Percentiles rank a stretch among this genome's conserved stretches.
Evolutionary conservation across 2,329 filamentous ascomycete genomes (phyloP).

Genomic region (Venturiaceae sp.): DNA sequence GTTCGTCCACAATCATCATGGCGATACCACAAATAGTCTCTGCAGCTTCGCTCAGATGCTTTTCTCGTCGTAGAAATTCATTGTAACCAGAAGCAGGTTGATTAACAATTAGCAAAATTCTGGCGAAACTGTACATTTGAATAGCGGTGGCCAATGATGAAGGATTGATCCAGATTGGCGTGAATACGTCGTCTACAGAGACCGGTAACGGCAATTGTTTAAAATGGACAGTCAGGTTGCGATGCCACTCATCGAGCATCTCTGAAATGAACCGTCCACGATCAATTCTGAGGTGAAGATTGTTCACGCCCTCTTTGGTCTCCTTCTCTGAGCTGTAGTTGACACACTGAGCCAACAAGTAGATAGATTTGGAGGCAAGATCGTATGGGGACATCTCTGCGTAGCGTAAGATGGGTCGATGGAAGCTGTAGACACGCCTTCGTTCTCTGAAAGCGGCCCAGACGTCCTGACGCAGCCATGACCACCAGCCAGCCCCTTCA

Average conservation of each 20-base stretch:
- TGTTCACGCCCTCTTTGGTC: constrained; percentile 30
- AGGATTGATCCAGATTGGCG: constrained; percentile 43
- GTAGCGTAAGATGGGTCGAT: constrained; percentile 42
- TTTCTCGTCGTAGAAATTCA: constrained; percentile 36
- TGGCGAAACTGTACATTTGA: constrained; percentile 43
- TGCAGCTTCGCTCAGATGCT: constrained; percentile 36
- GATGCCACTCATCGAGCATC: constrained; percentile 41
- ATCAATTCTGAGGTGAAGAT: constrained; percentile 32
- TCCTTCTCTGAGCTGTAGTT: constrained; percentile 49
- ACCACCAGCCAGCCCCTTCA: constrained; percentile 53
- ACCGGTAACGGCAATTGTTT: constrained; percentile 26
- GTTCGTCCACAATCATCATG: constrained; percentile 20
- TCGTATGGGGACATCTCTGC: constrained; percentile 41
- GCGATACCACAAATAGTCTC: constrained; percentile 42
- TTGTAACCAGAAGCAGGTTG: constrained; percentile 42
- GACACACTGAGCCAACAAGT: constrained; percentile 46
- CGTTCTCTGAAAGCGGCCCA: constrained; percentile 55
- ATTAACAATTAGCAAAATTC: constrained; percentile 43
- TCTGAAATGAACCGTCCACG: constrained; percentile 36
- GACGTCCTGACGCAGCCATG: constrained; percentile 55
- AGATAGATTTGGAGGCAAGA: constrained; percentile 43
- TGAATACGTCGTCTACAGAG: constrained; percentile 24
- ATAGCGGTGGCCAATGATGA: constrained; percentile 34
- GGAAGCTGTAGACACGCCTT: constrained; percentile 47
- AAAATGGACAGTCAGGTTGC: constrained; percentile 34